Evolutionary conservation across 2,329 filamentous ascomycete species (phyloP).

Genomic region (Didymella segeticola): DNA sequence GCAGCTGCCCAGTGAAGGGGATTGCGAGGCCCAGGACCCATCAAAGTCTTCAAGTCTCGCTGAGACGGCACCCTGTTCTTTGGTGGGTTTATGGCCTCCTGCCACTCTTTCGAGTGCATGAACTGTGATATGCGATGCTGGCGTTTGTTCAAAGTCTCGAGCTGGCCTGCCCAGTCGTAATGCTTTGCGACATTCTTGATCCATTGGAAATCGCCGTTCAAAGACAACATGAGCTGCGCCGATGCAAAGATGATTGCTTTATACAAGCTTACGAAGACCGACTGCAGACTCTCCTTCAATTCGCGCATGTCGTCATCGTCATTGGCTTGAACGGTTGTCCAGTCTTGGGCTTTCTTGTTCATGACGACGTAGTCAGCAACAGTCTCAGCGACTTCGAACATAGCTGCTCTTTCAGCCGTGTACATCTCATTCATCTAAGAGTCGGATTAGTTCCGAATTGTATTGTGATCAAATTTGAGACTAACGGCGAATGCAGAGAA

Average conservation of each 20-base stretch:
- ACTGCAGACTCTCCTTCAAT: slow-evolving; percentile 19
- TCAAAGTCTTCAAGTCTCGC: background rate
- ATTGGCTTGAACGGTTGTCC: slow-evolving; percentile 2
- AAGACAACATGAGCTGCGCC: slow-evolving; percentile 23
- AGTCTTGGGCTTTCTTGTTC: slow-evolving; percentile 19
- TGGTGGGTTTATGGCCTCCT: background rate
- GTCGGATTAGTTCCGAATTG: background rate
- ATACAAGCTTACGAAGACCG: slow-evolving; percentile 22
- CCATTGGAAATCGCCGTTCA: slow-evolving; percentile 19
- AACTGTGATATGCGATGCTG: slow-evolving; percentile 11
- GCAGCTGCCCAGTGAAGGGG: slow-evolving; percentile 29
- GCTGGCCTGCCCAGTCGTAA: slow-evolving; percentile 28
- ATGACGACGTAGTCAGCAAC: slow-evolving; percentile 22
- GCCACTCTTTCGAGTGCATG: slow-evolving; percentile 5
- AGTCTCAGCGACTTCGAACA: slow-evolving; percentile 22
- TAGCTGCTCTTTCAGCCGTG: slow-evolving; percentile 16
- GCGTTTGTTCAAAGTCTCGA: slow-evolving; percentile 19
- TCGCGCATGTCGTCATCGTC: slow-evolving; percentile 23
- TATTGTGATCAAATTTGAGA: background rate
- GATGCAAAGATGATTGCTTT: slow-evolving; percentile 21
- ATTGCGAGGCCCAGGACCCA: slow-evolving; percentile 25
- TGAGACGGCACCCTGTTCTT: background rate
- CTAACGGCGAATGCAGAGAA: slow-evolving; percentile 28
- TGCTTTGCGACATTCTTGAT: slow-evolving; percentile 22
- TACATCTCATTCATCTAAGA: slow-evolving; percentile 23